Base-by-base conservation (phyloP, 2,329 filamentous ascomycete genomes). In the Kalaharituber pfeilii region DNA sequence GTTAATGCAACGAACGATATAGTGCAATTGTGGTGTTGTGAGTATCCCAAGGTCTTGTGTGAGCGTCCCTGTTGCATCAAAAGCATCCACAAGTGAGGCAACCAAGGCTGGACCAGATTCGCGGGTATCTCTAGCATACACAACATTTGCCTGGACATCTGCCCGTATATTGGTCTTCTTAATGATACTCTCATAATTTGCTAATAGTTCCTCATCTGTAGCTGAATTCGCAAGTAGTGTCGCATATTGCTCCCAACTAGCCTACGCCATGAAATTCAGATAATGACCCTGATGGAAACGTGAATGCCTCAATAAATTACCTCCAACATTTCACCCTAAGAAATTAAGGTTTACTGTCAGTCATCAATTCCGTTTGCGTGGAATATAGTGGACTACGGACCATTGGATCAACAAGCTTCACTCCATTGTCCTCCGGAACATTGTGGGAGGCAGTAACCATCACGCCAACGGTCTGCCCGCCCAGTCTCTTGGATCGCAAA, bases 361-460 rank as follows among this genome's bases (percentile, higher is more conserved):
- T 49, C 29, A 18, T 15, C 36, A 51, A 26, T 3, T 49, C 18
- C 8, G 42, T 47, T 11, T 9, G 42, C 42, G 8, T 47, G 42
- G 42, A 20, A 47, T n/a, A 29, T 15, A 8, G 24, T 25, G 11
- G 15, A 11, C 11, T 24, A 29, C 70, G 49, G 66, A 80, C 78
- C 81, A 94, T 84, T 11, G 91, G 91, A 69, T 98, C 91, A 59
- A 98, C 86, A 62, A 98, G 79, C 76, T 94, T 94, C 68, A 94
- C 83, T 51, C 87, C 87, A 69, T 94, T 94, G 70, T 94, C 87
- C 63, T 79, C 76, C 29, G 87, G 82, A 18, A 85, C 85, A 70
- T 94, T 94, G 74, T 94, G 87, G 65, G 85, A 93, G 59, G 87
- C 87, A 42, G 87, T 94, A 68, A 94, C 84, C 87, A 94, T 94